Conservation (phyloP, 2,329 filamentous ascomycete genomes). For the Diaporthe citri region DNA sequence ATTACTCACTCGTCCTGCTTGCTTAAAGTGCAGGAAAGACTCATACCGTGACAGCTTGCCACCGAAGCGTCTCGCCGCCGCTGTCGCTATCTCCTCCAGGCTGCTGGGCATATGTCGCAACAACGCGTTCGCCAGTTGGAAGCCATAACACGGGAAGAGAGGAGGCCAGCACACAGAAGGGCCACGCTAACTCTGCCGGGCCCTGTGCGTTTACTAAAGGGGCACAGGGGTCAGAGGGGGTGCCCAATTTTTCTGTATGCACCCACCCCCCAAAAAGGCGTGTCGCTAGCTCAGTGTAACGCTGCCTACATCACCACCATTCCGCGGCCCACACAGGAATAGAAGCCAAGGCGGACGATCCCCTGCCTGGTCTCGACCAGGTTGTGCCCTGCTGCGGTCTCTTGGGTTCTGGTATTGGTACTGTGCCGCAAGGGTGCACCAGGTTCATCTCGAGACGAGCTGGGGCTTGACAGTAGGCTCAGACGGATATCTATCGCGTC, state of each 20-base stretch:
- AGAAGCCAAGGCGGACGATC: slow-evolving; percentile 31
- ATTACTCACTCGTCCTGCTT: background rate
- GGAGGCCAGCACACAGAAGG: background rate
- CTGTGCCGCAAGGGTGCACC: slow-evolving; percentile 32
- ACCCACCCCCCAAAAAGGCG: background rate
- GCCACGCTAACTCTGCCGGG: slow-evolving; percentile 6
- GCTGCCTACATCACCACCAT: slow-evolving; percentile 18
- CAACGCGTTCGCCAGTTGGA: background rate
- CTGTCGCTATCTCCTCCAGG: background rate
- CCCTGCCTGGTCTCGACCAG: slow-evolving; percentile 19
- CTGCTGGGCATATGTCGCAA: background rate
- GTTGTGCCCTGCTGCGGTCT: slow-evolving; percentile 9
- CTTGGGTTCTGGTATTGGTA: slow-evolving; percentile 22
- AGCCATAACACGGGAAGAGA: background rate
- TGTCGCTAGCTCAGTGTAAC: background rate
- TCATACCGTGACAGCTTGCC: background rate
- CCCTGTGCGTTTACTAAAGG: background rate
- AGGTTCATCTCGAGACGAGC: slow-evolving; percentile 31
- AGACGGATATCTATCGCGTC: slow-evolving; percentile 31
- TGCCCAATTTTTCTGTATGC: background rate
- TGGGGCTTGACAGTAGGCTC: slow-evolving; percentile 15
- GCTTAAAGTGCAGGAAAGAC: background rate
- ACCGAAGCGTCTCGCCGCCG: background rate
- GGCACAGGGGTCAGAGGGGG: too few species aligned
- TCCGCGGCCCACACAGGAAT: slow-evolving; percentile 29